These are phyloP conservation scores for Albugo laibachii DNA, from an alignment of 352 stramenopile genomes.

Conservation along the genomic window DNA sequence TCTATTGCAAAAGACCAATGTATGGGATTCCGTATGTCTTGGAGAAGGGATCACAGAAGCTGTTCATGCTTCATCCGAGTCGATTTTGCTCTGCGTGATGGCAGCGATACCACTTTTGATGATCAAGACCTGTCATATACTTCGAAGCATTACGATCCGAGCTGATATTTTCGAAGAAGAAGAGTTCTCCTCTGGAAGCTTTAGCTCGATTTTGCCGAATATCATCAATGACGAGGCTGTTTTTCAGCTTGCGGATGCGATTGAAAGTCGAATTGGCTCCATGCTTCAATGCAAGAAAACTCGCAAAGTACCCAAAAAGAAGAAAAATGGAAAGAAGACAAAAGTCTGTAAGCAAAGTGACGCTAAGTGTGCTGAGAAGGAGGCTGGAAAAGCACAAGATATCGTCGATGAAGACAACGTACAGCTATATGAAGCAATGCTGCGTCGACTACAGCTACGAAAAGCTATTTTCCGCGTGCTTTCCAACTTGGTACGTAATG, in stretches of 20 bases:
- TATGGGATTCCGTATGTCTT: too few species aligned
- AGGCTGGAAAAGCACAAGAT: background rate
- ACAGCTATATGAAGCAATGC: slow-evolving; percentile 35
- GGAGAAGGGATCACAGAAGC: too few species aligned
- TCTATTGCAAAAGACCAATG: slow-evolving; percentile 17
- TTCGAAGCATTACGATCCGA: slow-evolving; percentile 70
- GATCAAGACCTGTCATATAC: slow-evolving; percentile 55
- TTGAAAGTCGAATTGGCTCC: too few species aligned
- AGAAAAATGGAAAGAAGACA: slow-evolving; percentile 15
- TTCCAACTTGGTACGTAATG: slow-evolving; percentile 10
- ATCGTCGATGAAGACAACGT: slow-evolving; percentile 10
- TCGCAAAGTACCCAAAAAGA: slow-evolving; percentile 50
- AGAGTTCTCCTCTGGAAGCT: slow-evolving; percentile 76
- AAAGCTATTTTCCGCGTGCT: slow-evolving; percentile 24
- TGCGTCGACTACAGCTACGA: slow-evolving; percentile 34
- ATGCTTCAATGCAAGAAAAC: slow-evolving; percentile 3
- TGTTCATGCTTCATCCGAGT: too few species aligned
- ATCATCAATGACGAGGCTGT: slow-evolving; percentile 14
- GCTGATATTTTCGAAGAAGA: slow-evolving; percentile 94
- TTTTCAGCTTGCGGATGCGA: too few species aligned
- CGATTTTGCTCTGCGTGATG: slow-evolving; percentile 50
- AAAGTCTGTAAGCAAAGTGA: too few species aligned
- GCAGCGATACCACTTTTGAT: slow-evolving; percentile 35
- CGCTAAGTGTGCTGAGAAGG: background rate
- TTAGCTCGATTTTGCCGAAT: slow-evolving; percentile 33